phyloP scores from a whole-genome alignment of 495 filamentous ascomycete genomes.

The Lophiotrema nucula region DNA sequence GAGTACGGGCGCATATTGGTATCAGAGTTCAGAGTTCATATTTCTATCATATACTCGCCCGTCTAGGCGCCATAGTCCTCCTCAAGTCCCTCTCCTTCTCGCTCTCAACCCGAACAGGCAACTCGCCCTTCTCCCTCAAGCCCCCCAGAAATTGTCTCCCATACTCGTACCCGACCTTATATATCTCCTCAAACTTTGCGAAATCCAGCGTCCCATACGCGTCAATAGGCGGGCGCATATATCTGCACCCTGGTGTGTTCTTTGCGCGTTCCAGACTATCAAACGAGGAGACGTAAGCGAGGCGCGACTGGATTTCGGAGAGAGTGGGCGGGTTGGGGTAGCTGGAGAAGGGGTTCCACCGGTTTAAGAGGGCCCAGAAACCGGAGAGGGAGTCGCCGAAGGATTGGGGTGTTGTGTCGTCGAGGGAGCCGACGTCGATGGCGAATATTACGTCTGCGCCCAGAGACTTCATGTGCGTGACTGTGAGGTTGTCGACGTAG shows the following conservation, averaged over 20 bases:
- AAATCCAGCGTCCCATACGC: conserved; percentile 93
- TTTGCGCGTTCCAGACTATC: conserved; percentile 95
- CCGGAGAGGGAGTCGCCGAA: conserved; percentile 96
- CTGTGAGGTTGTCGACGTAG: conserved; percentile 95
- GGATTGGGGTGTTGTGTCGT: conserved; percentile 83
- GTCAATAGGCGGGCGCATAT: conserved; percentile 95
- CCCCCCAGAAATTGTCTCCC: conserved; percentile 74
- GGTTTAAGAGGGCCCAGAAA: conserved; percentile 87
- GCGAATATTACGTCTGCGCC: conserved; percentile 94
- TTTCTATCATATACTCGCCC: conserved; percentile 82
- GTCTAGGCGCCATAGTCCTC: conserved; percentile 88
- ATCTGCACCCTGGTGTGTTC: conserved; percentile 78
- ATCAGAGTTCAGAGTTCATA: no score
- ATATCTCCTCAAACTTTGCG: conserved; percentile 96
- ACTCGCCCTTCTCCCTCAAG: conserved; percentile 70
- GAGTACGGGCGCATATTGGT: no score
- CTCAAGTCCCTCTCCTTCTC: conserved; percentile 86
- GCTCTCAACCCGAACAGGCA: conserved; percentile 68
- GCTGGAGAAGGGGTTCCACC: conserved; percentile 92
- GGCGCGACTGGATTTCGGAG: conserved; percentile 88
- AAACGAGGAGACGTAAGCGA: conserved; percentile 90
- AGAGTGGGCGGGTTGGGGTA: conserved; percentile 89
- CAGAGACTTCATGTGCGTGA: conserved; percentile 93
- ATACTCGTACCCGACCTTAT: conserved; percentile 79
- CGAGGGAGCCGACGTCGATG: conserved; percentile 86